These are phyloP conservation scores for Aspergillus oerlinghausenensis DNA, from an alignment of 2,329 filamentous ascomycete species.

Conservation along the genomic window DNA sequence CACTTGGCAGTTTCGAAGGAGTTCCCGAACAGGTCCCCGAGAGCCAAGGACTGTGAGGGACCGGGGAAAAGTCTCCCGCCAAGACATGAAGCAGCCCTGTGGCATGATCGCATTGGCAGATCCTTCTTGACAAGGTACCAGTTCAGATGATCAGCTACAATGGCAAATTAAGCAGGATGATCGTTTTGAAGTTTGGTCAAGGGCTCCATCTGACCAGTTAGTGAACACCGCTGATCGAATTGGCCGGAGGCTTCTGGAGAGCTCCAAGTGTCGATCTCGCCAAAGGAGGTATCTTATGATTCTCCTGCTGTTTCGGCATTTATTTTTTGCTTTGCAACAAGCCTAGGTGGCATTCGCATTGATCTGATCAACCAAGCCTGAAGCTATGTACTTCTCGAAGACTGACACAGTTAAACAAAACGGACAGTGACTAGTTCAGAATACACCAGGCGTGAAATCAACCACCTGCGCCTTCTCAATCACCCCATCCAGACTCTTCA, in stretches of 20 bases:
- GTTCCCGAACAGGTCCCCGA: not conserved
- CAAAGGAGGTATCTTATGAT: not conserved
- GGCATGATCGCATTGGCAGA: not conserved
- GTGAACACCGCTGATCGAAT: not conserved
- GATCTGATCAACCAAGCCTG: not conserved
- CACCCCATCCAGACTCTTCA: constrained; percentile 37
- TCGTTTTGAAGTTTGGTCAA: not conserved
- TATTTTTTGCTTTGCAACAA: not conserved
- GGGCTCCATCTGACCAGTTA: not conserved
- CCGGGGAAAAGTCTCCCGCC: not conserved
- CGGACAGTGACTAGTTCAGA: constrained; percentile 10
- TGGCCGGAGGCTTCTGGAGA: not conserved
- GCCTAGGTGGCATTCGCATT: not conserved
- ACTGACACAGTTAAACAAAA: not conserved
- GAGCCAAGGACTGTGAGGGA: not conserved
- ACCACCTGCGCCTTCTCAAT: constrained; percentile 34
- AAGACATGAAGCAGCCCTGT: not conserved
- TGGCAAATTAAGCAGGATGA: not conserved
- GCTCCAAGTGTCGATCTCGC: not conserved
- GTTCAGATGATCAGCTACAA: no score
- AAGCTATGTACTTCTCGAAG: not conserved
- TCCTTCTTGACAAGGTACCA: not conserved
- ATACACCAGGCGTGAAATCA: constrained; percentile 29
- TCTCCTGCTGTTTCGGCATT: not conserved
- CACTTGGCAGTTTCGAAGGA: not conserved